phyloP scores from a whole-genome alignment of 495 filamentous ascomycete species.

The Beverwykella pulmonaria region DNA sequence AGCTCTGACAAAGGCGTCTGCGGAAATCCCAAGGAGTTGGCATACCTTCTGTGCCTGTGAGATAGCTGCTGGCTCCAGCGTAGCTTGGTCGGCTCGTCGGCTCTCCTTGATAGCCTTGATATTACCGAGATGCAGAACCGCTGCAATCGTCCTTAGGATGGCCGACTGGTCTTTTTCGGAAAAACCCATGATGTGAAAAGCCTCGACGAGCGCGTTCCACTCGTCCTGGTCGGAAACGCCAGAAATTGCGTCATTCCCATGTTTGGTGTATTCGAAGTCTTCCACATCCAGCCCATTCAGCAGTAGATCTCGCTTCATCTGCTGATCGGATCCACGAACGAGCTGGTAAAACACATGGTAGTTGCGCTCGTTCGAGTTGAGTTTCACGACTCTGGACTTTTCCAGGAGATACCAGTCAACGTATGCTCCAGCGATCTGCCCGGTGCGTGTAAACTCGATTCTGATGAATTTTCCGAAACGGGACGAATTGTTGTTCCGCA shows the following conservation, averaged over 20 bases:
- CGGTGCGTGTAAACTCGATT: constrained; percentile 88
- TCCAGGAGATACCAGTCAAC: constrained; percentile 99
- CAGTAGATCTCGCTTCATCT: constrained; percentile 73
- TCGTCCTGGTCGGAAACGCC: constrained; percentile 92
- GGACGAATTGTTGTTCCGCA: constrained; percentile 97
- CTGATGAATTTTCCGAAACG: constrained; percentile 99
- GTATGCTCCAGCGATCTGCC: constrained; percentile 92
- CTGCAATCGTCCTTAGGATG: constrained; percentile 85
- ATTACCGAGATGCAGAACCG: constrained; percentile 92
- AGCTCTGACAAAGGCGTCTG: constrained; percentile 83
- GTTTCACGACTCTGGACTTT: constrained; percentile 90
- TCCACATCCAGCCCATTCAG: constrained; percentile 72
- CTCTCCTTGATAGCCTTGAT: constrained; percentile 87
- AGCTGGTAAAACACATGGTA: constrained; percentile 99
- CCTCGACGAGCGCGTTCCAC: constrained; percentile 87
- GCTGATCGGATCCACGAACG: constrained; percentile 74
- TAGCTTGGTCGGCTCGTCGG: constrained; percentile 84
- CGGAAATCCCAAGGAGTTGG: constrained; percentile 77
- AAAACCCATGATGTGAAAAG: constrained; percentile 94
- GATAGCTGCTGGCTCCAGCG: constrained; percentile 71
- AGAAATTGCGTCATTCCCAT: constrained; percentile 85
- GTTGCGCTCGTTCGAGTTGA: constrained; percentile 85
- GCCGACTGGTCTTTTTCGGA: constrained; percentile 79
- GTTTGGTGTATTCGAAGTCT: constrained; percentile 87
- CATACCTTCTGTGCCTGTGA: constrained; percentile 76